These are phyloP conservation scores for Magnolia officinalis DNA, from an alignment of 164 flowering plant species.

Conservation along the genomic window DNA sequence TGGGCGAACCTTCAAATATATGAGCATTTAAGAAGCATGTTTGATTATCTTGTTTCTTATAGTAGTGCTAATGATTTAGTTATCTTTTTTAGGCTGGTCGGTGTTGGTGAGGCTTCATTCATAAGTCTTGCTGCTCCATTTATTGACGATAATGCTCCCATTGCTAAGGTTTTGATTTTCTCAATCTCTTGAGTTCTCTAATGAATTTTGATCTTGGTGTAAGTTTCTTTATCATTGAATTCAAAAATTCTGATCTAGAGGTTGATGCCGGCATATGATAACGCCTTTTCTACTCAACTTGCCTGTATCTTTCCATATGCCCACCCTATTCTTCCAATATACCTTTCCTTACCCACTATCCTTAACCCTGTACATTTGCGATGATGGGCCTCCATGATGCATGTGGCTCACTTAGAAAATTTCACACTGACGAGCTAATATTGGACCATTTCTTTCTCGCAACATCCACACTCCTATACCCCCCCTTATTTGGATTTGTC, in stretches of 20 bases:
- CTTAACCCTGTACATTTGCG: not conserved
- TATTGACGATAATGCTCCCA: slow-evolving; percentile 95
- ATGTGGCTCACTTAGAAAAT: not conserved
- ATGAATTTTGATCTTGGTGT: not conserved
- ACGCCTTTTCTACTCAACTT: not conserved
- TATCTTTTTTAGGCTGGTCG: slow-evolving; percentile 53
- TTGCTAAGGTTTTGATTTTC: slow-evolving; percentile 49
- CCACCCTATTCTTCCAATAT: not conserved
- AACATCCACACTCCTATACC: not conserved
- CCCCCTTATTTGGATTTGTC: not conserved
- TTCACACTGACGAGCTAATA: not conserved
- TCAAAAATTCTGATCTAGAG: not conserved
- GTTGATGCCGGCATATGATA: not conserved
- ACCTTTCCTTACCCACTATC: not conserved
- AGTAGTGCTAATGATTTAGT: not conserved
- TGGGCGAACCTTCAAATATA: slow-evolving; percentile 2
- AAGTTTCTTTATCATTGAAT: not conserved
- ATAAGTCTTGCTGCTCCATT: slow-evolving; percentile 98
- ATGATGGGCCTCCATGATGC: not conserved
- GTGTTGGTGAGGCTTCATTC: slow-evolving; percentile 98
- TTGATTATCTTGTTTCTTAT: not conserved
- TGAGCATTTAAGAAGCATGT: not conserved
- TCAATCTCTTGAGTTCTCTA: not conserved
- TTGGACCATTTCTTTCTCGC: not conserved
- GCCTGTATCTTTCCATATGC: not conserved